Conservation (phyloP, 2,329 filamentous ascomycete species). For the Colletotrichum gigasporum region DNA sequence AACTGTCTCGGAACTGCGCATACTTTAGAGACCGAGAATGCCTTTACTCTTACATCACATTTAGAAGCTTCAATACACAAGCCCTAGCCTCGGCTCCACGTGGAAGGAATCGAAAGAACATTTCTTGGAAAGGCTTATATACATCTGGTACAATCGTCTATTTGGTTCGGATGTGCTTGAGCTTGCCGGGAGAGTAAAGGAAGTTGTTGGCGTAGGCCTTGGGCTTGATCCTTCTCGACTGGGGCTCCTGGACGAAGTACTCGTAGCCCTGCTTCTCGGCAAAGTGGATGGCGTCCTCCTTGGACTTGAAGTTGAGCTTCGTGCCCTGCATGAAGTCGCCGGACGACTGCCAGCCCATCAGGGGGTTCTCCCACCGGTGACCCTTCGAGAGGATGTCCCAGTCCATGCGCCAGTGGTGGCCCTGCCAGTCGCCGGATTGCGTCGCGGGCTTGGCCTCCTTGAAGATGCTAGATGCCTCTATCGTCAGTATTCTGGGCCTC, state of each 20-base stretch:
- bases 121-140: constrained; percentile 38
- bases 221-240: constrained; percentile 82
- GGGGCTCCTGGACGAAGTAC: constrained; percentile 98
- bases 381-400: constrained; percentile 95
- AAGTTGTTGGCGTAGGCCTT: constrained; percentile 99
- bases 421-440: constrained; percentile 89
- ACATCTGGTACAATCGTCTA: constrained; percentile 53
- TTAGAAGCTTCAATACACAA: background rate
- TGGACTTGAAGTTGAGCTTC: constrained; percentile 86
- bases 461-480: constrained; percentile 75
- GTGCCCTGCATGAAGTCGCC: constrained; percentile 96
- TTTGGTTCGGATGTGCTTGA: constrained; percentile 88
- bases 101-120: background rate
- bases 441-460: constrained; percentile 92
- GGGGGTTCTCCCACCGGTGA: constrained; percentile 96
- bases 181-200: constrained; percentile 81
- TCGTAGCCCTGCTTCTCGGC: constrained; percentile 99
- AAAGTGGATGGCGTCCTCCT: constrained; percentile 94
- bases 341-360: constrained; percentile 99
- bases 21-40: background rate
- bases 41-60: no score
- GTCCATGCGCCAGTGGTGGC: constrained; percentile 94
- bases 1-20: no score
- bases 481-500: background rate
- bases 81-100: background rate